A percentile compares a stretch with the other conserved stretches of the same genome.
Conservation (phyloP, 257 asterid genomes). For the Forsythia suspensa region DNA sequence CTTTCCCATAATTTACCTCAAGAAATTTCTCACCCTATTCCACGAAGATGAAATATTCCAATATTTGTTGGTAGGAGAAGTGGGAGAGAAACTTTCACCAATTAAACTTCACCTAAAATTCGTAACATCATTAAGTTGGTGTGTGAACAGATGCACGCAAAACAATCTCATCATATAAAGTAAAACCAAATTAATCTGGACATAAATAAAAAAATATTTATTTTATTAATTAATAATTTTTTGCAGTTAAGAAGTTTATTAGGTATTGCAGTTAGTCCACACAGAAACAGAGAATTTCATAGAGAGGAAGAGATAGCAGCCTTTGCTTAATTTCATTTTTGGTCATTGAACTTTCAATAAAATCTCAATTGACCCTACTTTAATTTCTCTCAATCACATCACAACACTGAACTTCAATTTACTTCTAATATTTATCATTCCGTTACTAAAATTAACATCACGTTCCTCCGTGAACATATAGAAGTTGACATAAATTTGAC, state of each 20-base stretch:
- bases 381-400: background rate
- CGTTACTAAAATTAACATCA: background rate
- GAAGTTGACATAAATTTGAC: no score
- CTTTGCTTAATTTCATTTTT: background rate
- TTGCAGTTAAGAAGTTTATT: slow-evolving; percentile 1
- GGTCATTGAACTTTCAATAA: background rate
- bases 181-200: no score
- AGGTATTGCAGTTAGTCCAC: slow-evolving; percentile 35
- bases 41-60: background rate
- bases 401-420: background rate
- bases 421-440: background rate
- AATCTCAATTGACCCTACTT: background rate
- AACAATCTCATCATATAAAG: no score
- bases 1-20: background rate
- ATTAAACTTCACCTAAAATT: background rate
- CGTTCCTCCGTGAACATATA: background rate
- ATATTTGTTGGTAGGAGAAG: background rate
- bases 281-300: background rate
- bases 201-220: no score
- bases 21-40: no score
- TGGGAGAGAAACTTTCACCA: background rate
- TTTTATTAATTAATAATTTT: background rate
- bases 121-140: background rate
- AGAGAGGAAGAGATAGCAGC: background rate
- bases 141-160: no score